These are phyloP conservation scores for Phycomyces nitens DNA, from an alignment of 192 early-diverging fungal species.

Conservation along the genomic window DNA sequence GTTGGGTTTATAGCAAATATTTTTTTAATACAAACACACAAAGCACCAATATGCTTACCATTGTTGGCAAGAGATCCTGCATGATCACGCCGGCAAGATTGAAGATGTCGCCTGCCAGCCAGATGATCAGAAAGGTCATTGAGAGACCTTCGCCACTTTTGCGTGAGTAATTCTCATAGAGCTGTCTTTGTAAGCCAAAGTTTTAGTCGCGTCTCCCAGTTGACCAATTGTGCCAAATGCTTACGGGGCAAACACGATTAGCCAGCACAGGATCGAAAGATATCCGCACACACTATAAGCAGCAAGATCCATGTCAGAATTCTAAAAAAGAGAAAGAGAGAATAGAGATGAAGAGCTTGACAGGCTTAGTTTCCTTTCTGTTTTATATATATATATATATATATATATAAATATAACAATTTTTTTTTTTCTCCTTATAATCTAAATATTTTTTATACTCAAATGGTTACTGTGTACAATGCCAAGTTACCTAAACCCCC, in stretches of 20 bases:
- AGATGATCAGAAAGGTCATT: slow-evolving; percentile 65
- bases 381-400: background rate
- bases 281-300: slow-evolving; percentile 57
- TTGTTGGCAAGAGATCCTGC: slow-evolving; percentile 67
- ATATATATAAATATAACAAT: background rate
- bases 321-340: background rate
- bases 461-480: too few relatives aligned
- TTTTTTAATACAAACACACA: background rate
- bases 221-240: too few relatives aligned
- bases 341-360: slow-evolving; percentile 2
- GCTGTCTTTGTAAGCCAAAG: slow-evolving; percentile 66
- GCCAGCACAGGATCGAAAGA: slow-evolving; percentile 71
- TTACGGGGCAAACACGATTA: slow-evolving; percentile 80
- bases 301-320: background rate
- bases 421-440: too few relatives aligned
- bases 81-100: slow-evolving; percentile 69
- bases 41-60: slow-evolving; percentile 39
- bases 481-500: too few relatives aligned
- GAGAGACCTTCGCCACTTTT: slow-evolving; percentile 77
- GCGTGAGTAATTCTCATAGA: slow-evolving; percentile 72
- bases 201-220: background rate
- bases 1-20: too few relatives aligned
- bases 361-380: too few relatives aligned
- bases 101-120: slow-evolving; percentile 77
- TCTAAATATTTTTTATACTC: too few relatives aligned